phyloP scores from a whole-genome alignment of 164 flowering plant genomes.

The Nymphaea colorata region DNA sequence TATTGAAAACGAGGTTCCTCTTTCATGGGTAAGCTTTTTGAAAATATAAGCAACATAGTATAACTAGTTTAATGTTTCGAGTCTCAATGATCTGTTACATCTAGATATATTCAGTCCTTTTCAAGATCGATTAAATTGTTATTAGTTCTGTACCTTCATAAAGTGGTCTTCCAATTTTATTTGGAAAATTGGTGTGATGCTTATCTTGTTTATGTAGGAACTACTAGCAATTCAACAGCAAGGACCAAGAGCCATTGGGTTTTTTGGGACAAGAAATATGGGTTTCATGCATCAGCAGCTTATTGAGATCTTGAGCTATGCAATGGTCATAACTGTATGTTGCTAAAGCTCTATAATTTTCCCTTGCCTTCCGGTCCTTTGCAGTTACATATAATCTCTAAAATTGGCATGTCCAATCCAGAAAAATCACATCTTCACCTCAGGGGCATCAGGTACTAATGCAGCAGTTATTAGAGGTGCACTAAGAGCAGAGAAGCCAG shows the following conservation, averaged over 20 bases:
- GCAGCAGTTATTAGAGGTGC: constrained; percentile 99
- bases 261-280: constrained; percentile 97
- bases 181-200: not conserved
- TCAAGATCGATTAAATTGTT: too few relatives aligned
- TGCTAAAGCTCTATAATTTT: constrained; percentile 6
- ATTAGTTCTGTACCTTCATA: too few relatives aligned
- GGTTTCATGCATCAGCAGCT: constrained; percentile 97
- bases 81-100: too few relatives aligned
- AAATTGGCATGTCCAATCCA: constrained; percentile 15
- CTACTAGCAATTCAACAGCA: constrained; percentile 93
- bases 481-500: constrained; percentile 84
- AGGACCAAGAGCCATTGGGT: constrained; percentile 94
- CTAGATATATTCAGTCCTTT: too few relatives aligned
- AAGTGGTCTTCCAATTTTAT: too few relatives aligned
- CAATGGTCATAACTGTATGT: constrained; percentile 93
- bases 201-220: constrained; percentile 35
- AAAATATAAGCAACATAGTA: too few relatives aligned
- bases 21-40: too few relatives aligned
- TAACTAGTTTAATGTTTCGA: too few relatives aligned
- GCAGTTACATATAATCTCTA: not conserved
- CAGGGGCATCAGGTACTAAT: constrained; percentile 98
- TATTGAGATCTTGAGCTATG: constrained; percentile 97
- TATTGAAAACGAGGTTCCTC: too few relatives aligned
- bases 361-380: not conserved
- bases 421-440: constrained; percentile 97